Percentiles rank a stretch among this genome's conserved stretches.
Conservation (phyloP, 2,329 filamentous ascomycete genomes). For the Gyromitra esculenta region DNA sequence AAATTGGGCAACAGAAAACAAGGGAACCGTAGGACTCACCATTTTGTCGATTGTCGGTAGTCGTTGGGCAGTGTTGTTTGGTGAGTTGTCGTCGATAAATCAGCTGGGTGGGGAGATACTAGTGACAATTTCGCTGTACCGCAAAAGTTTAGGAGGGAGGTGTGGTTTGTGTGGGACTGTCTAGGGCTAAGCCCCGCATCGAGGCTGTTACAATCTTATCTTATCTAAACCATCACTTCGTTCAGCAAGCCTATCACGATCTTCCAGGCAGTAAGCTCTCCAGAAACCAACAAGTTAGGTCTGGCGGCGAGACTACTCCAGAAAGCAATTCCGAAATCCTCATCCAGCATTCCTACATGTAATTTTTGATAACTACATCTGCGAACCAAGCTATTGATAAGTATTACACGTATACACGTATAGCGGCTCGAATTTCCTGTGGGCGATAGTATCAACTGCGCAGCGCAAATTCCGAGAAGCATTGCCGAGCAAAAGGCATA, state of each 20-base stretch:
- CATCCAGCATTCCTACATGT: background rate
- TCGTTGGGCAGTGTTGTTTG: constrained; percentile 37
- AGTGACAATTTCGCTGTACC: constrained; percentile 37
- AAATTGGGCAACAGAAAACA: background rate
- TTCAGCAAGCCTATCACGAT: background rate
- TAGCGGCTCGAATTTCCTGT: too few species aligned
- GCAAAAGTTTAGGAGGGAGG: constrained; percentile 1
- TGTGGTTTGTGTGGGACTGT: constrained; percentile 47
- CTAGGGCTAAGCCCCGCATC: constrained; percentile 44
- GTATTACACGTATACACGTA: too few species aligned
- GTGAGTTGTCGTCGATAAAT: constrained; percentile 34
- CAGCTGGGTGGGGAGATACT: constrained; percentile 21
- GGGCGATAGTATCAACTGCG: background rate
- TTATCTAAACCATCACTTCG: constrained; percentile 5
- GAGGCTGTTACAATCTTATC: constrained; percentile 7
- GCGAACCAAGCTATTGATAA: background rate
- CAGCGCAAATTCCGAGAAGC: background rate
- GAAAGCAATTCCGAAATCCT: background rate
- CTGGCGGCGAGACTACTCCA: background rate
- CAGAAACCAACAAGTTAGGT: background rate
- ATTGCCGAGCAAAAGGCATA: background rate
- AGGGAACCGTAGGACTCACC: constrained; percentile 37
- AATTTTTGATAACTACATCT: background rate
- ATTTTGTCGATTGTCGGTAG: constrained; percentile 41
- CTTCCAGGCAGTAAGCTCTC: background rate